Percentiles rank a stretch among this genome's conserved stretches.
Evolutionary conservation across 2,329 filamentous ascomycete species (phyloP).

Genomic region (Aurifilum marmelostoma): DNA sequence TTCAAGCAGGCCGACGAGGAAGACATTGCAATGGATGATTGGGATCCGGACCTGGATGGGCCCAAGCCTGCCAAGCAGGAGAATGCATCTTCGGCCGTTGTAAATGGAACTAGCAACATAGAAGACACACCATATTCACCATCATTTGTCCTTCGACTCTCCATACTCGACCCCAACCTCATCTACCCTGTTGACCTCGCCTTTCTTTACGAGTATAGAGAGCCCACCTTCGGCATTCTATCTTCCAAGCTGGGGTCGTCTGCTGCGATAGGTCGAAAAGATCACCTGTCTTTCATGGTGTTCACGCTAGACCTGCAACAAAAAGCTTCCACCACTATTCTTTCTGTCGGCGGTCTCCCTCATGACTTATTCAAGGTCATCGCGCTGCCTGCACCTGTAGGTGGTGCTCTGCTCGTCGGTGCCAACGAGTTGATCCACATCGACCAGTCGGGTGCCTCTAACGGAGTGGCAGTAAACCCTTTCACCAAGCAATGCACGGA

Average conservation of each 20-base stretch:
- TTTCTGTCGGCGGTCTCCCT: conserved; percentile 83
- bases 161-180: conserved; percentile 83
- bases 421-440: conserved; percentile 92
- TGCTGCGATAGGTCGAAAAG: conserved; percentile 78
- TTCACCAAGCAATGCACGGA: conserved; percentile 82
- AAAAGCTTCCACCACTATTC: conserved; percentile 86
- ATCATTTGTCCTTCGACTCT: conserved; percentile 91
- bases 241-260: conserved; percentile 76
- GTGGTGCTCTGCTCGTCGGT: conserved; percentile 84
- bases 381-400: conserved; percentile 81
- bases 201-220: conserved; percentile 95
- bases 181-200: conserved; percentile 88
- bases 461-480: conserved; percentile 88
- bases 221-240: conserved; percentile 94
- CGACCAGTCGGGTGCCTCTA: conserved; percentile 92
- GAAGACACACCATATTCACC: conserved; percentile 78
- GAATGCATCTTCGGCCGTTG: conserved; percentile 44
- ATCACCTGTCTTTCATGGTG: conserved; percentile 87
- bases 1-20: conserved; percentile 80
- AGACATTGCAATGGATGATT: conserved; percentile 89
- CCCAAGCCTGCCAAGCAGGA: conserved; percentile 56
- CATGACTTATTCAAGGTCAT: conserved; percentile 85
- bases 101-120: conserved; percentile 51
- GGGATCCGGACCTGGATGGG: conserved; percentile 80
- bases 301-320: conserved; percentile 95